Evolutionary conservation across 2,329 filamentous ascomycete species (phyloP).

Genomic region (Botrytis hyacinthi): DNA sequence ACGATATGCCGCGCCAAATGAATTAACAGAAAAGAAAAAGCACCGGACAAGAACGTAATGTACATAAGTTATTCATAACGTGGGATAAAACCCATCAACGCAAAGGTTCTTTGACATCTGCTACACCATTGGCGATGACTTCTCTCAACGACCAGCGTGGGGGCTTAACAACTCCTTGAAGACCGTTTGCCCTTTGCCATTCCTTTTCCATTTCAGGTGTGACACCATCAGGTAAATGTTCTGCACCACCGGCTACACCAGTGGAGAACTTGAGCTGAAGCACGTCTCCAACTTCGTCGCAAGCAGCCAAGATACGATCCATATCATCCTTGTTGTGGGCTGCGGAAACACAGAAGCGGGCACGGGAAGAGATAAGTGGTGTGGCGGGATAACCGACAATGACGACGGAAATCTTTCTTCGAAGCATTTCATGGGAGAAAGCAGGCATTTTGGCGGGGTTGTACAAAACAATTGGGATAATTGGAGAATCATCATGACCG

Average conservation of each 20-base stretch:
- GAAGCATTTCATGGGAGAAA: constrained; percentile 98
- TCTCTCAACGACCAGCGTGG: constrained; percentile 71
- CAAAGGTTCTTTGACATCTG: constrained; percentile 65
- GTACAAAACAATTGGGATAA: constrained; percentile 91
- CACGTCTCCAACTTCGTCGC: constrained; percentile 88
- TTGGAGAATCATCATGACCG: constrained; percentile 95
- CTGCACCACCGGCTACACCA: constrained; percentile 83
- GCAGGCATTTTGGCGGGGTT: constrained; percentile 99
- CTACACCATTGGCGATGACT: constrained; percentile 66
- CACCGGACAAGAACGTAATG: constrained; percentile 20
- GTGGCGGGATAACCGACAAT: constrained; percentile 97
- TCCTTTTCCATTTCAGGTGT: constrained; percentile 70
- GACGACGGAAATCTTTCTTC: constrained; percentile 95
- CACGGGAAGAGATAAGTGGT: constrained; percentile 89
- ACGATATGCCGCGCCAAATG: constrained; percentile 18
- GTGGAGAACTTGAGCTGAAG: constrained; percentile 97
- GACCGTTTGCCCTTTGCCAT: constrained; percentile 58
- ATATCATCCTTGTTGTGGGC: constrained; percentile 98
- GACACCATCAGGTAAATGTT: constrained; percentile 70
- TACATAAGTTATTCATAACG: constrained; percentile 19
- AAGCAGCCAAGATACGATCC: constrained; percentile 82
- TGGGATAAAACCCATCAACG: constrained; percentile 43
- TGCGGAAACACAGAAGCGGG: constrained; percentile 91
- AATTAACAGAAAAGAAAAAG: constrained; percentile 14
- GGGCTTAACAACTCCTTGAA: constrained; percentile 49